Base-by-base conservation (phyloP, 75 land plant species). In the Chamaecyparis obtusa region DNA sequence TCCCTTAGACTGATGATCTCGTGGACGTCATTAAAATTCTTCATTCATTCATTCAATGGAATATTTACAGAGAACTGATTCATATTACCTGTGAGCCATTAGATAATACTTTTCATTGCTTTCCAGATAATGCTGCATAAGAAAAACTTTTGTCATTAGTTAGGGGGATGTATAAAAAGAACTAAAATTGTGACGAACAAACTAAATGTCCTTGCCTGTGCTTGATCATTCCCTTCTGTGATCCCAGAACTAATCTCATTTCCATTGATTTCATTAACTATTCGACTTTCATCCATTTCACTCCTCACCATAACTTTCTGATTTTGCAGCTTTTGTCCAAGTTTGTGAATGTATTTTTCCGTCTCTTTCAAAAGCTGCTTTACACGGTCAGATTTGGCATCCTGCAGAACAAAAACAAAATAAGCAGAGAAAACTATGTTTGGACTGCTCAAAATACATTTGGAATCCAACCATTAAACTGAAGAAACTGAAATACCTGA, bases 61-160 rank as follows among this genome's bases (percentile, higher is more conserved):
- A 46, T 24, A 81, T 81, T 46, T 46, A 81, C 5, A 44, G 43
- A 81, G 30, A 81, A 24, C 27, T 30, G 16, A n/a, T 81, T 46
- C 9, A 81, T 27, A 81, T 33, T 90, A 95, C 97, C 97, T 98
- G 87, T 98, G 99, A 85, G 99, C 99, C 92, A 97, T 89, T 85
- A 92, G 33, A 83, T 98, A 98, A 87, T 98, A 98, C 87, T 98
- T 98, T 87, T 98, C 99, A 85, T 98, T 98, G 95, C 99, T 97
- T 86, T 97, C 99, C 86, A 95, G 85, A 85, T 98, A 98, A 92
- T 98, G 97, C 99, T 98, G 97, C 91, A 91, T 69, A 83, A 81
- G 83, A 30, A 81, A 81, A 44, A 27, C 1, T 27, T 79, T 80
- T 13, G 76, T 74, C 76, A 81, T 44, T 46, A 10, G 21, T 81